Conservation (phyloP, 306 rosid genomes). For the Biancaea sappan region DNA sequence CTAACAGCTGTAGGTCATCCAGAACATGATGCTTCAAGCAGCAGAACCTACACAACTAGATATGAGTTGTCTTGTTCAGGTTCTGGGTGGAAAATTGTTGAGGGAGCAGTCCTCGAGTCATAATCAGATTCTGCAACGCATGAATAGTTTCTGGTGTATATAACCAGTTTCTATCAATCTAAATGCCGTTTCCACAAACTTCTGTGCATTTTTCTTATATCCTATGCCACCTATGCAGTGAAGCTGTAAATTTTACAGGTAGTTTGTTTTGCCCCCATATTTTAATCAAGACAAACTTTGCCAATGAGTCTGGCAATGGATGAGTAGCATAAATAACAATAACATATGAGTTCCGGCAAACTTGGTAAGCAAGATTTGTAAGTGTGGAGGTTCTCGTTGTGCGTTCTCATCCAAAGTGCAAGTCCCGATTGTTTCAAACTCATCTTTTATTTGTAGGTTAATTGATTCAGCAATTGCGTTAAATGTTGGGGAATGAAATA, state of each 20-base stretch:
- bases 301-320: neutral
- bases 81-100: slow-evolving; percentile 87
- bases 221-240: neutral
- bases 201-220: neutral
- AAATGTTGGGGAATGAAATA: slow-evolving; percentile 13
- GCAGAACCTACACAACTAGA: slow-evolving; percentile 81
- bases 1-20: slow-evolving; percentile 72
- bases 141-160: slow-evolving; percentile 32
- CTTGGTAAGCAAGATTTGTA: neutral
- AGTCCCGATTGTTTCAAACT: neutral
- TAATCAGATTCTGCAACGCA: slow-evolving; percentile 33
- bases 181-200: slow-evolving; percentile 14
- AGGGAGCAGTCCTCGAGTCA: slow-evolving; percentile 91
- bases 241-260: neutral
- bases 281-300: neutral
- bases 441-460: neutral
- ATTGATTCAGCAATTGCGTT: neutral
- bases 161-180: slow-evolving; percentile 16
- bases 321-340: neutral
- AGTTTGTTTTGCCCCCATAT: neutral
- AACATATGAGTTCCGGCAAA: neutral
- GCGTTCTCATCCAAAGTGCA: neutral
- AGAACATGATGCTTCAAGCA: slow-evolving; percentile 68
- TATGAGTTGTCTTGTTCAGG: slow-evolving; percentile 72
- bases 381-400: neutral